phyloP scores from a whole-genome alignment of 345 rosid species.

The Trapa incisa region DNA sequence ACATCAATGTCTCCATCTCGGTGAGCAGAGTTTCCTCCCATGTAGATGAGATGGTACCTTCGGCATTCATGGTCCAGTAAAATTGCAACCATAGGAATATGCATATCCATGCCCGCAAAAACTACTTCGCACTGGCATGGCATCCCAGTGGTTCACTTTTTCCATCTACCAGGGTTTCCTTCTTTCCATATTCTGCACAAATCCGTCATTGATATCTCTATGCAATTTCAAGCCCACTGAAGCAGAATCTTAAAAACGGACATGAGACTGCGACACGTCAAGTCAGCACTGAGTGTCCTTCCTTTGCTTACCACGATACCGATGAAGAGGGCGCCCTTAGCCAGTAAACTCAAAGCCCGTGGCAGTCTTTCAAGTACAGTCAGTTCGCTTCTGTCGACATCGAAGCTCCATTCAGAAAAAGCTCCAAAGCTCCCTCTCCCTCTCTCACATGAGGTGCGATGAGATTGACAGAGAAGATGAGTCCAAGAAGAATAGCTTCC shows the following conservation, averaged over 20 bases:
- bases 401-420: slow-evolving; percentile 7
- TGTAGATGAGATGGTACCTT: too few species aligned
- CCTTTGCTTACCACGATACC: neutral
- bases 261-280: neutral
- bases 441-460: neutral
- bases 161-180: too few species aligned
- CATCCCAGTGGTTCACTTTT: neutral
- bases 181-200: neutral
- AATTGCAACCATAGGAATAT: too few species aligned
- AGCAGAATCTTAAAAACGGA: neutral
- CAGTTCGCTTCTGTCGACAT: slow-evolving; percentile 8
- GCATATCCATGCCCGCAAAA: too few species aligned
- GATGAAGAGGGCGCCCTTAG: slow-evolving; percentile 4
- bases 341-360: neutral
- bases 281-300: neutral
- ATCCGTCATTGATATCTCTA: neutral
- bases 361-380: neutral
- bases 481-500: neutral
- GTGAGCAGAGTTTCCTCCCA: too few species aligned
- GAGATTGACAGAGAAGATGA: neutral
- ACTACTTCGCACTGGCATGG: too few species aligned
- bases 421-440: neutral
- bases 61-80: too few species aligned
- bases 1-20: too few species aligned
- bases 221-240: neutral